Percentiles rank a stretch among this genome's conserved stretches.
Conservation (phyloP, 208 protist genomes). For the Acanthamoeba lenticulata region DNA sequence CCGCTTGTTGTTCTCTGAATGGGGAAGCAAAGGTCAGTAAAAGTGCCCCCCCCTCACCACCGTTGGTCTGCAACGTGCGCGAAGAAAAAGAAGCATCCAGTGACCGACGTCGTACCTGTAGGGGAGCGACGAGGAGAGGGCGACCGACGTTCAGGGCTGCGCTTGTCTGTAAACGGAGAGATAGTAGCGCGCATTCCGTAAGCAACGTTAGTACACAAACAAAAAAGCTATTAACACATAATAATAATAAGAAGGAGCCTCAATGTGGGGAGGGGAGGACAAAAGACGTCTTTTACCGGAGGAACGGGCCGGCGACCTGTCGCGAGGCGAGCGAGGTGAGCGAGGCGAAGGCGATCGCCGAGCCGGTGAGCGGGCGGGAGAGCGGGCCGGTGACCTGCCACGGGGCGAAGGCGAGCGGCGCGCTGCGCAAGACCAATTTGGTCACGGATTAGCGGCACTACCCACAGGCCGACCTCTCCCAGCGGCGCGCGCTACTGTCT, state of each 20-base stretch:
- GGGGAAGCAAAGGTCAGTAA: not conserved
- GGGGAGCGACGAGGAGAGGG: constrained; percentile 38
- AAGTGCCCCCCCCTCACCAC: not conserved
- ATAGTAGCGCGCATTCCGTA: not conserved
- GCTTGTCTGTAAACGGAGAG: not conserved
- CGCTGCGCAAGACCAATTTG: too few species aligned
- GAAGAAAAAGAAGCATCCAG: not conserved
- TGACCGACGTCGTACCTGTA: not conserved
- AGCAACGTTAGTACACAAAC: not conserved
- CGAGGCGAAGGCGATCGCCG: not conserved
- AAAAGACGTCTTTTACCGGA: not conserved
- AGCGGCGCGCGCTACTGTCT: too few species aligned
- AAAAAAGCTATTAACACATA: not conserved
- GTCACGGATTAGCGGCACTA: too few species aligned
- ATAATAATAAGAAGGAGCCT: not conserved
- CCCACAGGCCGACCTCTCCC: too few species aligned
- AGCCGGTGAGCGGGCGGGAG: not conserved
- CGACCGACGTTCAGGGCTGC: not conserved
- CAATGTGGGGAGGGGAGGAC: not conserved
- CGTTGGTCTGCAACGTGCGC: not conserved
- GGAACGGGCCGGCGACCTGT: not conserved
- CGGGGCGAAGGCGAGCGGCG: constrained; percentile 45
- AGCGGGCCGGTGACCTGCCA: not conserved
- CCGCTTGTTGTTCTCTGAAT: constrained; percentile 2
- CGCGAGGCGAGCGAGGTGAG: not conserved